Evolutionary conservation across 192 early-diverging fungal genomes (phyloP).

Genomic region (Mortierella antarctica): DNA sequence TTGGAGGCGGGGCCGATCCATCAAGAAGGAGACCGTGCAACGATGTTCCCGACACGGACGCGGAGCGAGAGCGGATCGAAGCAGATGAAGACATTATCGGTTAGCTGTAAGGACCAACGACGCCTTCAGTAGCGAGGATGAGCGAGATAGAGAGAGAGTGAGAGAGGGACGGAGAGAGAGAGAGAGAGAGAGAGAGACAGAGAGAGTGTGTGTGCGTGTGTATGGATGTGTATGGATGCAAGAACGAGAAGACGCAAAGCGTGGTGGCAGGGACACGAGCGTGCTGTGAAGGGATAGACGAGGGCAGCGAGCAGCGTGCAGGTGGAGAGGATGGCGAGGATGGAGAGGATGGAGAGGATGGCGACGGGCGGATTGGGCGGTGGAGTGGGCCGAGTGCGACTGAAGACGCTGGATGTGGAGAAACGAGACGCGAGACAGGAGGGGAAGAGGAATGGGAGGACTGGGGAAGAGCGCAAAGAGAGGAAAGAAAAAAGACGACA

Average conservation of each 20-base stretch:
- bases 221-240: too few species aligned
- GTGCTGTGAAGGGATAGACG: neutral
- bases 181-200: neutral
- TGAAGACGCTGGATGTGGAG: neutral
- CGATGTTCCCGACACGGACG: slow-evolving; percentile 28
- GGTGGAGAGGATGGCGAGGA: neutral
- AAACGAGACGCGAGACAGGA: neutral
- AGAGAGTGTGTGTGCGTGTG: neutral
- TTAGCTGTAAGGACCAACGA: neutral
- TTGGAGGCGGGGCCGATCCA: neutral
- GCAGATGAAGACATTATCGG: slow-evolving; percentile 1
- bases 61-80: slow-evolving; percentile 31
- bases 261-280: neutral
- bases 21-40: neutral
- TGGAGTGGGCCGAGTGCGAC: neutral
- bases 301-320: neutral
- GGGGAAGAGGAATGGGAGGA: neutral
- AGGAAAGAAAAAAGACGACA: neutral
- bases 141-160: neutral
- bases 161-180: neutral
- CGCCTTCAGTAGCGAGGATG: neutral
- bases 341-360: neutral
- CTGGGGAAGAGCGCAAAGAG: neutral
- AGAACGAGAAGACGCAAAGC: neutral
- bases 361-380: neutral